A percentile compares a stretch with the other conserved stretches of the same genome.
Conservation (phyloP, 2,329 filamentous ascomycete species). For the Aureobasidium namibiae region DNA sequence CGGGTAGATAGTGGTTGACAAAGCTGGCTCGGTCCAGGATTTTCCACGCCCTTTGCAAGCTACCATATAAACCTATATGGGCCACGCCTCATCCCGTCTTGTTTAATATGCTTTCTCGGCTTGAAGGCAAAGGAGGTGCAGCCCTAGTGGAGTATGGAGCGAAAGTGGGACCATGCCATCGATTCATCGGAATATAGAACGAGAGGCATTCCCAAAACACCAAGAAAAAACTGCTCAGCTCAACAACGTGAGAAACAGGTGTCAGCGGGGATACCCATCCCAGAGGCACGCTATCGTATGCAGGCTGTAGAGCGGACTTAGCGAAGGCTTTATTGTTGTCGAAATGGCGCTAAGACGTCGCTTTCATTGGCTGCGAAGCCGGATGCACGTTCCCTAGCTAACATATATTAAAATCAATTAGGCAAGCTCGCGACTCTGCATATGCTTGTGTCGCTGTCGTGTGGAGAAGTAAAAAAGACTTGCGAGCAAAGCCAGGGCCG, state of each 20-base stretch:
- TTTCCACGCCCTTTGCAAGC: not conserved
- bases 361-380: slow-evolving; percentile 2
- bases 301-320: not conserved
- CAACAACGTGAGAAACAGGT: not conserved
- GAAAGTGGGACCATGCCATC: not conserved
- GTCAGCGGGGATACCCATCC: not conserved
- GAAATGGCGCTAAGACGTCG: not conserved
- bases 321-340: not conserved
- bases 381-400: slow-evolving; percentile 8
- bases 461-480: not conserved
- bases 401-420: not conserved
- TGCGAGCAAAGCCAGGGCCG: not conserved
- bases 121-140: not conserved
- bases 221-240: not conserved
- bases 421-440: not conserved
- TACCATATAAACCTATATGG: not conserved
- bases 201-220: not conserved
- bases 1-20: not conserved
- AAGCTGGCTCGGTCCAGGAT: not conserved
- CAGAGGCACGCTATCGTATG: slow-evolving; percentile 7
- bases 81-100: not conserved
- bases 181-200: not conserved
- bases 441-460: not conserved
- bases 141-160: not conserved
- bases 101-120: not conserved